Conservation (phyloP, 2,329 filamentous ascomycete species). For the Colletotrichum liaoningense region DNA sequence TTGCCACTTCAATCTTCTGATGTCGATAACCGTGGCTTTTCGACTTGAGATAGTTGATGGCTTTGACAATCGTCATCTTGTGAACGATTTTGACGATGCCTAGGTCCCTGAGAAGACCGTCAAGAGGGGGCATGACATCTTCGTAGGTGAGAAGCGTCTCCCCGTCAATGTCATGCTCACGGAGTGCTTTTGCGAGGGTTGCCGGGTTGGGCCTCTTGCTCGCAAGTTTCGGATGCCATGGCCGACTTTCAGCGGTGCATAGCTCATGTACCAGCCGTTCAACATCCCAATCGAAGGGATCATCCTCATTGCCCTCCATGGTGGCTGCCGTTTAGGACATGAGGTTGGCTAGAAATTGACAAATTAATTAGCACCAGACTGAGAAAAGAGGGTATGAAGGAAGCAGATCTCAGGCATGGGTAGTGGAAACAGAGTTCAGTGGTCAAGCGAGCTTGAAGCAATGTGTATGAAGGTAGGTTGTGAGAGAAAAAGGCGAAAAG, state of each 20-base stretch:
- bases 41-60: conserved; percentile 54
- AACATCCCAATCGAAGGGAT: conserved; percentile 82
- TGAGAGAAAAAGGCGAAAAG: background rate
- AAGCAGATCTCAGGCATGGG: background rate
- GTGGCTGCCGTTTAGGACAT: conserved; percentile 13
- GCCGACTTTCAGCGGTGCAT: conserved; percentile 61
- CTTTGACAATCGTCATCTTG: conserved; percentile 66
- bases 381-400: background rate
- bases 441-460: background rate
- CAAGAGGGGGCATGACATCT: conserved; percentile 58
- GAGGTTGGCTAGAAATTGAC: background rate
- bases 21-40: conserved; percentile 35
- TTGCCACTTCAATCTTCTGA: conserved; percentile 14
- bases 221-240: conserved; percentile 55
- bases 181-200: conserved; percentile 65
- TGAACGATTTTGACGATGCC: conserved; percentile 69
- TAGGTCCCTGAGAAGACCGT: conserved; percentile 64
- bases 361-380: background rate
- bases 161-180: conserved; percentile 74
- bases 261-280: conserved; percentile 75
- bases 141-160: conserved; percentile 69
- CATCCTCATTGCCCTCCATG: conserved; percentile 54
- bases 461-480: background rate
- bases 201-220: conserved; percentile 61
- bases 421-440: background rate